phyloP scores from a whole-genome alignment of 1,284 basidiomycete genomes.

The Apiotrichum sp. region DNA sequence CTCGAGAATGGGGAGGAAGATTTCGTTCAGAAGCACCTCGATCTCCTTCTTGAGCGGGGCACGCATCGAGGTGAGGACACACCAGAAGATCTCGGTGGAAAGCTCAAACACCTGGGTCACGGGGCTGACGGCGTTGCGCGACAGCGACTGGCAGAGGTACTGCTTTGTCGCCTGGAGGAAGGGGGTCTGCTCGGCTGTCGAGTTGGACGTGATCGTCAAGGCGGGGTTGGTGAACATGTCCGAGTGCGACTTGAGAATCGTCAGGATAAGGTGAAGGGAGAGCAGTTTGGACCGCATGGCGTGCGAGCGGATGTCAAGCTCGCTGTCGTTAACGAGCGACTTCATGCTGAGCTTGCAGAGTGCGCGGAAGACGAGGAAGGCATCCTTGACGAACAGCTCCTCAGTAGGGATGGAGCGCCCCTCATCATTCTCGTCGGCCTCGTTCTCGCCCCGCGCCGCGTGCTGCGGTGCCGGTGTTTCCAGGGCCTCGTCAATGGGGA shows the following conservation, averaged over 20 bases:
- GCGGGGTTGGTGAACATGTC: constrained; percentile 75
- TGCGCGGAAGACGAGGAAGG: constrained; percentile 90
- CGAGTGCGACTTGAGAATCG: constrained; percentile 88
- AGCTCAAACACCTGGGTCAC: constrained; percentile 97
- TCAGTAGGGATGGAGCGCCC: constrained; percentile 48
- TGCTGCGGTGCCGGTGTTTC: constrained; percentile 24
- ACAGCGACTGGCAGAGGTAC: constrained; percentile 87
- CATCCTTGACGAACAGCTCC: constrained; percentile 89
- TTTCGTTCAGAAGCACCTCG: constrained; percentile 95
- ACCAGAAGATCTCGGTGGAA: constrained; percentile 98
- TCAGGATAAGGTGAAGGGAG: constrained; percentile 84
- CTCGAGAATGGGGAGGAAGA: constrained; percentile 97
- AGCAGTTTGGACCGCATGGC: constrained; percentile 92
- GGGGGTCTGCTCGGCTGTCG: constrained; percentile 73
- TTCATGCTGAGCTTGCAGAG: constrained; percentile 98
- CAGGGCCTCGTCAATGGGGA: constrained; percentile 38
- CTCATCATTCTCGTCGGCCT: constrained; percentile 27
- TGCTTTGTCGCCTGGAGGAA: constrained; percentile 91
- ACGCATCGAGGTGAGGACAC: constrained; percentile 84
- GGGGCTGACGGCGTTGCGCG: constrained; percentile 90
- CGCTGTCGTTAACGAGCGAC: constrained; percentile 83
- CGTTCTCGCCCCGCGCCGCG: constrained; percentile 14
- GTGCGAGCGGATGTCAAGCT: constrained; percentile 86
- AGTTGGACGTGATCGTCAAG: constrained; percentile 80
- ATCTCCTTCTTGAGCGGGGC: constrained; percentile 99